phyloP scores from a whole-genome alignment of 163 green algal species.

The Scenedesmus sp. region DNA sequence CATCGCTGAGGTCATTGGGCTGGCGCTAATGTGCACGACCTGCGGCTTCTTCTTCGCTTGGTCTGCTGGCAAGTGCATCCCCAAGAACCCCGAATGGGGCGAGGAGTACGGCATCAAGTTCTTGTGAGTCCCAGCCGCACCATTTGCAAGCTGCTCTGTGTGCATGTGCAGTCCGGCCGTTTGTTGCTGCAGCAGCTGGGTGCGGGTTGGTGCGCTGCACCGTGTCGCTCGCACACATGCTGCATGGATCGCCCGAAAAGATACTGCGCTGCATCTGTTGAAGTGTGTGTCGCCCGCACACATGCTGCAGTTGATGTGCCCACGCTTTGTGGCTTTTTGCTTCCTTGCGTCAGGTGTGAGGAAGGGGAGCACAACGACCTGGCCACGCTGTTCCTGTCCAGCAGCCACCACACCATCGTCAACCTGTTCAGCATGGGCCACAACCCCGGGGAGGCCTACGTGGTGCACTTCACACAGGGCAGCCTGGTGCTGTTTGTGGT shows the following conservation, averaged over 20 bases:
- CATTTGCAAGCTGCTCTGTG: not conserved
- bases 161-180: not conserved
- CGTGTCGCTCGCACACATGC: not conserved
- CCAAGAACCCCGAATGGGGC: constrained; percentile 63
- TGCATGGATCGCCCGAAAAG: not conserved
- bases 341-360: constrained; percentile 40
- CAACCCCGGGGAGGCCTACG: constrained; percentile 38
- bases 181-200: not conserved
- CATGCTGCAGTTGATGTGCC: not conserved
- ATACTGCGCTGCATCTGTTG: not conserved
- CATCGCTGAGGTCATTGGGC: constrained; percentile 74
- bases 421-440: constrained; percentile 78
- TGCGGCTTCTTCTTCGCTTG: constrained; percentile 69
- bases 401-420: constrained; percentile 81
- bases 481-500: constrained; percentile 74
- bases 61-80: constrained; percentile 66
- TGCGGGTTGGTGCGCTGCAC: not conserved
- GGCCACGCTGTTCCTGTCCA: constrained; percentile 85
- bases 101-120: constrained; percentile 60
- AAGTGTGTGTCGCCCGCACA: too few species aligned
- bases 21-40: constrained; percentile 66
- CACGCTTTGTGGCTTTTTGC: not conserved
- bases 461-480: constrained; percentile 58
- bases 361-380: constrained; percentile 91
- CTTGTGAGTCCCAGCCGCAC: constrained; percentile 31